Evolutionary conservation across 306 rosid species (phyloP).

Genomic region (Quercus glauca): DNA sequence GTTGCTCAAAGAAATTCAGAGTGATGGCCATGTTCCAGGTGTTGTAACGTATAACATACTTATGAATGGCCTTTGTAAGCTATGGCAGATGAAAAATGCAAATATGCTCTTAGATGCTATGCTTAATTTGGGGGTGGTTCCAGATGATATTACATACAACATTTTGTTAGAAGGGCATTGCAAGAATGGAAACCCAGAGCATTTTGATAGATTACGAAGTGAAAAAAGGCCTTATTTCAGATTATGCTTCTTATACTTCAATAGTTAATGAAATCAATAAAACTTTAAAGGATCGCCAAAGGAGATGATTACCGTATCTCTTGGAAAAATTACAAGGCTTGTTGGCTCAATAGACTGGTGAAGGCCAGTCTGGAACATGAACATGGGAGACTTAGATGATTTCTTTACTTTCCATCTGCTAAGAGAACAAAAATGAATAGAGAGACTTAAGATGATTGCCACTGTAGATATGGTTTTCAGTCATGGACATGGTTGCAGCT

Average conservation of each 20-base stretch:
- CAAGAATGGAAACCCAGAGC: slow-evolving; percentile 49
- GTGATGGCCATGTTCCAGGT: slow-evolving; percentile 50
- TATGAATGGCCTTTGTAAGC: slow-evolving; percentile 84
- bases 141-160: slow-evolving; percentile 77
- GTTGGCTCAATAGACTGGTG: no score
- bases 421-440: no score
- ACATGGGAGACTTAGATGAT: no score
- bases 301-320: slow-evolving; percentile 39
- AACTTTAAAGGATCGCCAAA: slow-evolving; percentile 34
- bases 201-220: slow-evolving; percentile 37
- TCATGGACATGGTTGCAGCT: no score
- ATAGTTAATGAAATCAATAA: slow-evolving; percentile 50
- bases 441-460: no score
- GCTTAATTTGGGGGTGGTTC: slow-evolving; percentile 75
- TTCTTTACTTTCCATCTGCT: no score
- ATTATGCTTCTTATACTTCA: slow-evolving; percentile 66
- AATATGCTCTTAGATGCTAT: slow-evolving; percentile 70
- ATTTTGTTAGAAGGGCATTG: slow-evolving; percentile 80
- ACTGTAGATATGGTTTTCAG: no score
- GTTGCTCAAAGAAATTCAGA: slow-evolving; percentile 75
- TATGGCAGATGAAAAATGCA: slow-evolving; percentile 94
- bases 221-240: slow-evolving; percentile 70
- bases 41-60: slow-evolving; percentile 80
- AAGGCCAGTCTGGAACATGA: no score
- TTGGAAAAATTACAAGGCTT: neutral